Evolutionary conservation across 352 stramenopile genomes (phyloP), one percentile per base, ranked within the genome.

Genomic region (Globisporangium nodosum): DNA sequence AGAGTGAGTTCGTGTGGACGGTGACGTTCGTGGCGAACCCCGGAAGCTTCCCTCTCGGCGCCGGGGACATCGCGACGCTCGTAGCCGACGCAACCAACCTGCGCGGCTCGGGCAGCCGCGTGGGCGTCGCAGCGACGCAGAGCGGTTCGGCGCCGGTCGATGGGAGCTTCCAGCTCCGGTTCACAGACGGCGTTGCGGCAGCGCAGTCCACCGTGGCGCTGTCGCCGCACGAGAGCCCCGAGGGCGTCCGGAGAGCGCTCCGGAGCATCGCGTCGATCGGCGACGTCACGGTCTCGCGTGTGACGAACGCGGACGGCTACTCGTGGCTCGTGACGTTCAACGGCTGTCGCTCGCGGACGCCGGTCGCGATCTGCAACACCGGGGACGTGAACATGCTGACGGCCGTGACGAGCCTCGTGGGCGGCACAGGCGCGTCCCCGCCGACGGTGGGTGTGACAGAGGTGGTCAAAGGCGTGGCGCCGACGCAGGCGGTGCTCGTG

Each of bases 11-110:
- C 60, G 75, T 76, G 16, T 99, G 96, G 96, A 87, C 73, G 16
- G 76, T 99, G 51, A 98, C 92, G 7, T 99, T 98, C 67, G 62
- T 78, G 1, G 78, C 88, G 1, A 98, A 97, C 58, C 94, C 94
- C 18, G 94, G 94, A 16, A 92, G 86, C 47, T 98, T 97, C 66
- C 95, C 96, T 6, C 69, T 90, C 35, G 85, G 85, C 11, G 65
- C 82, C 3, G 85, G 82, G 1, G 74, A 91, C 51, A 70, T 94
- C 24, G 72, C 81, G 24, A 53, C 64, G 2, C 49, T 89, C n/a
- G 52, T 65, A 2, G 51, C 67, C 5, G 80, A 91, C 43, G 58
- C 51, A 3, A 80, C 74, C 3, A 65, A 16, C 11, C 56, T 94
- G 16, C 56, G 68, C 15, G 85, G 85, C 12, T 73, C 64, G 5